Evolutionary conservation across 768 basidiomycete genomes (phyloP).

Genomic region (Terana coerulea): DNA sequence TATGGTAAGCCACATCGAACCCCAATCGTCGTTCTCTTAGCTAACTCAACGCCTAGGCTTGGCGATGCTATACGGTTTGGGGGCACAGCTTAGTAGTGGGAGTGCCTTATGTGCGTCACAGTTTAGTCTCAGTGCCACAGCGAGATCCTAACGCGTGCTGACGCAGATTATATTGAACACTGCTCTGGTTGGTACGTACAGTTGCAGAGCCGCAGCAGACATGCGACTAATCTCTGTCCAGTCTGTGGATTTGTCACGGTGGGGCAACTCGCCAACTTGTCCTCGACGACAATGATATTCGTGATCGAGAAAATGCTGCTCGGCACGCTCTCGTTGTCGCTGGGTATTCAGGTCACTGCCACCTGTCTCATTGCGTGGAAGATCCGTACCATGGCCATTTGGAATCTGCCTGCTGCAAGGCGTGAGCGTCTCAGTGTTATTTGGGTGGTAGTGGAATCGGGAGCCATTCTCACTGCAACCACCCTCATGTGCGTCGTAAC

Average conservation of each 20-base stretch:
- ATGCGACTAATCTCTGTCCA: background rate
- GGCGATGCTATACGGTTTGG: constrained; percentile 6
- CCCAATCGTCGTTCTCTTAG: background rate
- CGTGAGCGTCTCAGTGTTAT: background rate
- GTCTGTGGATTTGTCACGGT: background rate
- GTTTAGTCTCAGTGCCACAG: too few relatives aligned
- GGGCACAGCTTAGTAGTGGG: background rate
- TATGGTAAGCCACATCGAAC: background rate
- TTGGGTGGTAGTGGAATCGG: background rate
- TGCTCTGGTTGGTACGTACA: background rate
- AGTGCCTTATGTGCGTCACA: background rate
- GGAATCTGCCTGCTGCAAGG: background rate
- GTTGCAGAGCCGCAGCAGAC: too few relatives aligned
- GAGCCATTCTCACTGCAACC: background rate
- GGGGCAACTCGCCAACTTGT: background rate
- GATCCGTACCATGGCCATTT: background rate
- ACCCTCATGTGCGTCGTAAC: background rate
- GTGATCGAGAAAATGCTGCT: background rate
- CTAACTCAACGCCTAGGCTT: background rate
- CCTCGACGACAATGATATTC: background rate
- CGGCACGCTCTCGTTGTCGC: background rate
- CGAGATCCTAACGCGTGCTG: too few relatives aligned
- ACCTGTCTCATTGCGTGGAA: constrained; percentile 1
- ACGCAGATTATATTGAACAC: background rate
- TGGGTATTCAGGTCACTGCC: background rate